Evolutionary conservation across 306 rosid genomes (phyloP).

Genomic region (Rubus idaeus): DNA sequence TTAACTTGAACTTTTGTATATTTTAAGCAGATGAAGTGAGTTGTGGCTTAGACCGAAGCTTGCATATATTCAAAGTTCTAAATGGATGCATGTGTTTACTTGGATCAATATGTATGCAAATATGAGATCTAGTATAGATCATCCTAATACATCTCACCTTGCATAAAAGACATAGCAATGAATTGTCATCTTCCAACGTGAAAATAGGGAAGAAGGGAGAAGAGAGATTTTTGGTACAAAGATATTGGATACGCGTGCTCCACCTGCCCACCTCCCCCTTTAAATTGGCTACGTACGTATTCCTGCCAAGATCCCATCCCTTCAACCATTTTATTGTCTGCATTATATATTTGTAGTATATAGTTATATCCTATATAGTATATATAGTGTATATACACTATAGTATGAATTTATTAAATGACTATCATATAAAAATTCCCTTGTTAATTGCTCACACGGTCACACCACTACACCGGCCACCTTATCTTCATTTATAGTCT

Average conservation of each 20-base stretch:
- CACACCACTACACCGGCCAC: neutral
- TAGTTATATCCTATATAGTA: no score
- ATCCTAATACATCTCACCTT: conserved; percentile 31
- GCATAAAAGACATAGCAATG: conserved; percentile 29
- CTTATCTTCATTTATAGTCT: conserved; percentile 36
- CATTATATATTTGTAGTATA: conserved; percentile 7
- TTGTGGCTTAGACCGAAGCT: neutral
- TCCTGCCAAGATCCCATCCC: conserved; percentile 32
- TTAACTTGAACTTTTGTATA: neutral
- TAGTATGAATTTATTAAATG: neutral
- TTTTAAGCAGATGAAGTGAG: neutral
- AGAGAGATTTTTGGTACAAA: conserved; percentile 21
- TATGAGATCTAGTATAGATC: neutral
- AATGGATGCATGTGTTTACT: neutral
- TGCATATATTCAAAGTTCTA: neutral
- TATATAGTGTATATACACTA: neutral
- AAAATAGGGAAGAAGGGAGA: neutral
- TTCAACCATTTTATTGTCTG: conserved; percentile 32
- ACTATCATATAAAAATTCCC: neutral
- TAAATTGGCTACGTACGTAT: conserved; percentile 16
- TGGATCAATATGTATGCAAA: neutral
- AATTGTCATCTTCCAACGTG: conserved; percentile 21
- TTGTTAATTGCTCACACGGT: conserved; percentile 16
- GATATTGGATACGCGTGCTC: conserved; percentile 10
- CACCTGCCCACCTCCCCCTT: conserved; percentile 27